Evolutionary conservation across 2,329 filamentous ascomycete species (phyloP).

Genomic region (Drechslerella stenobrocha): DNA sequence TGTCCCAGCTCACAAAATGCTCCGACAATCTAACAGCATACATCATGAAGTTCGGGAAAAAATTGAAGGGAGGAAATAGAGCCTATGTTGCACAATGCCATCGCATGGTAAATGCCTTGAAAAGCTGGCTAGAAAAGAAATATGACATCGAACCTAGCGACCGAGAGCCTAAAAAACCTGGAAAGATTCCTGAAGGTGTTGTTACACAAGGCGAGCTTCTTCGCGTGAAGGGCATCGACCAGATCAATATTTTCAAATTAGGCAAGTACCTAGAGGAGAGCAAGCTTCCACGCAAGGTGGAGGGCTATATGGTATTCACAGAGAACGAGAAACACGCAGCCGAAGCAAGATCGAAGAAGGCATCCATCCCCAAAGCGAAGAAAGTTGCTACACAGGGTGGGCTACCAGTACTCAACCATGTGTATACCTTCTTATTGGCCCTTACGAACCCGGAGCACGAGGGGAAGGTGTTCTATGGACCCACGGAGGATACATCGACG

Average conservation of each 20-base stretch:
- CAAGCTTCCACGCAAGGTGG: conserved; percentile 90
- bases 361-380: conserved; percentile 33
- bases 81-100: conserved; percentile 88
- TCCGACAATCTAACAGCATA: conserved; percentile 78
- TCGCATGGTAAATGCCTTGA: conserved; percentile 77
- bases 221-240: conserved; percentile 82
- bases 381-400: conserved; percentile 52
- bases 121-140: conserved; percentile 67
- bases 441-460: conserved; percentile 82
- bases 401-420: conserved; percentile 65
- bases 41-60: conserved; percentile 82
- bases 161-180: conserved; percentile 53
- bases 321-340: conserved; percentile 59
- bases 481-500: conserved; percentile 53
- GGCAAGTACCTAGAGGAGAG: conserved; percentile 86
- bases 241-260: conserved; percentile 90
- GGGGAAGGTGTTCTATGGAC: conserved; percentile 68
- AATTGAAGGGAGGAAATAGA: conserved; percentile 84
- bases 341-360: conserved; percentile 49
- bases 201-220: conserved; percentile 74
- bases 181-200: conserved; percentile 64
- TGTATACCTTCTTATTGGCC: conserved; percentile 72
- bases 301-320: conserved; percentile 74
- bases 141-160: conserved; percentile 51
- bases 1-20: conserved; percentile 72